Conservation (phyloP, 2,329 filamentous ascomycete genomes). For the Xylaria digitata region DNA sequence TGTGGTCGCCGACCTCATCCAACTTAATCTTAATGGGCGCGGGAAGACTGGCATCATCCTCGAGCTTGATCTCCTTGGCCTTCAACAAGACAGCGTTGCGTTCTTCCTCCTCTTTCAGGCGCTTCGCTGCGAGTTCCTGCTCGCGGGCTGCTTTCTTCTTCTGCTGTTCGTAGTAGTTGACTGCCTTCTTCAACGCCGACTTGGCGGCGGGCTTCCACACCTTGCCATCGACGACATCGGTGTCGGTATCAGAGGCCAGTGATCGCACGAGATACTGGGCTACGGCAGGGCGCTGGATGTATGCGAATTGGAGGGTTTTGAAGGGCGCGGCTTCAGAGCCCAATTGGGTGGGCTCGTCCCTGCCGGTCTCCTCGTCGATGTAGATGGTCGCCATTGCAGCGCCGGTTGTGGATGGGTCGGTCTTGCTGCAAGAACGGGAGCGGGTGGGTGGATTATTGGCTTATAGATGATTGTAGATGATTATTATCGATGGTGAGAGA, state of each 20-base stretch:
- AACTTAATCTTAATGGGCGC: conserved; percentile 32
- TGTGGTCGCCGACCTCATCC: conserved; percentile 32
- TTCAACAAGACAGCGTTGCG: conserved; percentile 34
- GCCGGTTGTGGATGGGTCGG: neutral
- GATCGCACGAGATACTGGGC: conserved; percentile 36
- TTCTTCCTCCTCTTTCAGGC: conserved; percentile 34
- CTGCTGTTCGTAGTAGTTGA: conserved; percentile 34
- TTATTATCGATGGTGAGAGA: neutral
- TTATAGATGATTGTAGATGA: no score
- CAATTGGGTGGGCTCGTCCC: conserved; percentile 31
- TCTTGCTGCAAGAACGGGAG: neutral
- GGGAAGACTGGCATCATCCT: conserved; percentile 31
- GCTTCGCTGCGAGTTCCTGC: conserved; percentile 34
- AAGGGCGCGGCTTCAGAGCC: conserved; percentile 34
- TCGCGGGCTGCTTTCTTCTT: conserved; percentile 35
- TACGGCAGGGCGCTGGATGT: conserved; percentile 34
- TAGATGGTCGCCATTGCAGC: conserved; percentile 38
- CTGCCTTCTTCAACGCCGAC: conserved; percentile 33
- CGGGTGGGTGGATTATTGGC: no score
- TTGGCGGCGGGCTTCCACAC: conserved; percentile 34
- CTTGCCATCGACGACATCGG: conserved; percentile 27
- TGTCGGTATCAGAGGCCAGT: conserved; percentile 3
- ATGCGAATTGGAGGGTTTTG: conserved; percentile 39
- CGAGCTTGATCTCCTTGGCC: conserved; percentile 34
- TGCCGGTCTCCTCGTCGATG: conserved; percentile 36